A percentile compares a stretch with the other conserved stretches of the same genome.
Evolutionary conservation across 345 rosid species (phyloP).

Genomic region (Aquilaria malaccensis): DNA sequence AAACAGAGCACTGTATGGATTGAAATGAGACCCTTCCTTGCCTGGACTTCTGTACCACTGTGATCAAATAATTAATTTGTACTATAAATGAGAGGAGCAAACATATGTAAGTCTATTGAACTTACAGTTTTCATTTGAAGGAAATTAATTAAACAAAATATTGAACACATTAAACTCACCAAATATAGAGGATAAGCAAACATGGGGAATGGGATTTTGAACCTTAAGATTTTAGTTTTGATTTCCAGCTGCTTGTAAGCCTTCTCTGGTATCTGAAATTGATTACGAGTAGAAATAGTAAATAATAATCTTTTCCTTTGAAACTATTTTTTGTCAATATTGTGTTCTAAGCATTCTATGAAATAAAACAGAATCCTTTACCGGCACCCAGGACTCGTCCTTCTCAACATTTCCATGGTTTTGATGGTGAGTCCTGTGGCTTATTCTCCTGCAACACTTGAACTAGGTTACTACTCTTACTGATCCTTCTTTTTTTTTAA

Average conservation of each 20-base stretch:
- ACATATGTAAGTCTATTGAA: too few species aligned
- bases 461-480: not conserved
- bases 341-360: not conserved
- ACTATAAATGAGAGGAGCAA: not conserved
- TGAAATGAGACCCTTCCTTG: conserved; percentile 78
- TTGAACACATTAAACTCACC: conserved; percentile 22
- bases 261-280: conserved; percentile 47
- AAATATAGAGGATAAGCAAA: conserved; percentile 57
- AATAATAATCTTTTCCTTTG: not conserved
- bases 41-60: conserved; percentile 89
- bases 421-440: conserved; percentile 75
- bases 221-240: conserved; percentile 36
- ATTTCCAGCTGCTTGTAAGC: conserved; percentile 30
- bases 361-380: conserved; percentile 10
- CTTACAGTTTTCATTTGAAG: too few species aligned
- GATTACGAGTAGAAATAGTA: not conserved
- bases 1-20: conserved; percentile 61
- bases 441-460: conserved; percentile 49
- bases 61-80: not conserved
- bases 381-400: conserved; percentile 81
- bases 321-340: too few species aligned
- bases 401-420: conserved; percentile 76
- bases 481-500: not conserved
- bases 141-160: not conserved
- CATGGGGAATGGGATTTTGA: conserved; percentile 52